Evolutionary conservation across 1,284 basidiomycete species (phyloP).

Genomic region (Caloboletus firmus): DNA sequence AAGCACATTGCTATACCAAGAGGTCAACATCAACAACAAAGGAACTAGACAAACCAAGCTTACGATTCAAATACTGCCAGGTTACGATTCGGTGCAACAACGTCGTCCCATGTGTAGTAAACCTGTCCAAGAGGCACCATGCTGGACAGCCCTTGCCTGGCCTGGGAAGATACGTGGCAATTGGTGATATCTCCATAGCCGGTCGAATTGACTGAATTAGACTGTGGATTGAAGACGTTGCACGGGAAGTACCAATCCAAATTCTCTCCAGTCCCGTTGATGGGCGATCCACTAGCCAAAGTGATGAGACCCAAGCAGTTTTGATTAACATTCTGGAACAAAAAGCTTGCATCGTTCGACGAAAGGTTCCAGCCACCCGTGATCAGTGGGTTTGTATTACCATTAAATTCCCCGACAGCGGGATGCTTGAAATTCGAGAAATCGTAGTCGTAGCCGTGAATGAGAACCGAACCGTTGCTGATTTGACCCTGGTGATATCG

Average conservation of each 20-base stretch:
- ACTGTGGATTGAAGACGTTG: constrained; percentile 80
- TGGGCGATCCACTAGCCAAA: constrained; percentile 65
- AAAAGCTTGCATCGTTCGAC: constrained; percentile 87
- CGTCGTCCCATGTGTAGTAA: constrained; percentile 90
- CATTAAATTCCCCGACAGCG: constrained; percentile 68
- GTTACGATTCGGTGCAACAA: constrained; percentile 70
- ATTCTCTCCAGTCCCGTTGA: constrained; percentile 54
- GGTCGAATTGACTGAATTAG: constrained; percentile 62
- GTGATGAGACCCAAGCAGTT: constrained; percentile 80
- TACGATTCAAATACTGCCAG: constrained; percentile 90
- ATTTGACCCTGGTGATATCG: constrained; percentile 81
- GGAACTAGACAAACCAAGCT: constrained; percentile 35
- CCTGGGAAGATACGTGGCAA: constrained; percentile 69
- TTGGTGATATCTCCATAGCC: constrained; percentile 62
- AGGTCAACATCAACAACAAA: constrained; percentile 9
- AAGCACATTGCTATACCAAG: constrained; percentile 68
- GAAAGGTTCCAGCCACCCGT: constrained; percentile 75
- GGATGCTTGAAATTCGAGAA: constrained; percentile 87
- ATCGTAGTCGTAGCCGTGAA: constrained; percentile 93
- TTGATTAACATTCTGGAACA: constrained; percentile 92
- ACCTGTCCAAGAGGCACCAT: constrained; percentile 77
- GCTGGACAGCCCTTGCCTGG: constrained; percentile 50
- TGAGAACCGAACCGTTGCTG: constrained; percentile 81
- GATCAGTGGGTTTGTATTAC: constrained; percentile 80
- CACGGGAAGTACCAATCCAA: constrained; percentile 96